These are phyloP conservation scores for Ogataea populi-albae DNA, from an alignment of 805 yeast species.

Conservation along the genomic window DNA sequence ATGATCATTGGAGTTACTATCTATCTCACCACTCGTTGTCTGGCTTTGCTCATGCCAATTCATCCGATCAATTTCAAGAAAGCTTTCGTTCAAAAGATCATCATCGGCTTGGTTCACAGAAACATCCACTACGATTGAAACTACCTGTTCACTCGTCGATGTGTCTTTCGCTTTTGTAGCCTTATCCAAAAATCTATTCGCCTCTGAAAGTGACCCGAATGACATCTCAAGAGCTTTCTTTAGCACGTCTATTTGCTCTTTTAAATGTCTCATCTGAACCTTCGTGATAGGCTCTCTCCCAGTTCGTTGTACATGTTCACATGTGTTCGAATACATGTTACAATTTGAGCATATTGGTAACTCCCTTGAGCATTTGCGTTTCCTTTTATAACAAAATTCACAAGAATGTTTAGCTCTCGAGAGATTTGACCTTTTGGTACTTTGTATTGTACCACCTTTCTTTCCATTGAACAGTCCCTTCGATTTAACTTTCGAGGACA, in stretches of 20 bases:
- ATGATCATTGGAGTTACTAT: constrained; percentile 1
- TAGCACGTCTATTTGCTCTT: constrained; percentile 43
- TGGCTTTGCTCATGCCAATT: constrained; percentile 48
- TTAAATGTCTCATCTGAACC: constrained; percentile 67
- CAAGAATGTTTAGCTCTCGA: constrained; percentile 44
- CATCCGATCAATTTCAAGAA: constrained; percentile 44
- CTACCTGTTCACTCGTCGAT: background rate
- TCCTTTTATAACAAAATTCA: constrained; percentile 71
- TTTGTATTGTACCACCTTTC: too few relatives aligned
- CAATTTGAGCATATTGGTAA: constrained; percentile 69
- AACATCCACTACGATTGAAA: background rate
- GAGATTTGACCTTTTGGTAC: too few relatives aligned
- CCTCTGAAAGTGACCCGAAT: constrained; percentile 3
- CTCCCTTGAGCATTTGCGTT: constrained; percentile 69
- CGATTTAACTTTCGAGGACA: too few relatives aligned
- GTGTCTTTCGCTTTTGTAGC: constrained; percentile 4
- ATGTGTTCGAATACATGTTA: constrained; percentile 56
- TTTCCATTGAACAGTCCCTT: too few relatives aligned
- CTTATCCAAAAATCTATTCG: constrained; percentile 1
- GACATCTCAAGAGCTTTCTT: constrained; percentile 37
- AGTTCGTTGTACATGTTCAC: constrained; percentile 65
- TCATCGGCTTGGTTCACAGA: constrained; percentile 12
- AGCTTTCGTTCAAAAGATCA: constrained; percentile 14
- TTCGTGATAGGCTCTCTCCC: constrained; percentile 72
- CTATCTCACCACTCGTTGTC: constrained; percentile 1